Percentiles rank a stretch among this genome's conserved stretches.
Evolutionary conservation across 1,284 basidiomycete species (phyloP).

Genomic region (Taiwanofungus camphoratus): DNA sequence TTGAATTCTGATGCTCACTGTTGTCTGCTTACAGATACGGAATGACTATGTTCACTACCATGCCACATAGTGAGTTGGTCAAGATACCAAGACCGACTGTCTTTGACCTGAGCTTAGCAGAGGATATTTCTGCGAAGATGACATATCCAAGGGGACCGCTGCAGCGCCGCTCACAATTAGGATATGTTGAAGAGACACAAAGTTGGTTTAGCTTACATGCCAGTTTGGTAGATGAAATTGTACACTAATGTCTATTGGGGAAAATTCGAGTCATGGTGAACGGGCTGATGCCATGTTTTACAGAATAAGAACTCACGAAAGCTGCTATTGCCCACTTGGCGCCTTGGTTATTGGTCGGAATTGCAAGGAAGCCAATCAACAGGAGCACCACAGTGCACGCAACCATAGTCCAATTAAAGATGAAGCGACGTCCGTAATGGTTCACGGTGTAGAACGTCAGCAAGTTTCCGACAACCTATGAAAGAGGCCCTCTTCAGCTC

Average conservation of each 20-base stretch:
- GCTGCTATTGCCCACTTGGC: conserved; percentile 9
- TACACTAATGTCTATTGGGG: conserved; percentile 7
- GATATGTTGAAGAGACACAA: background rate
- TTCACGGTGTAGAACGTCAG: conserved; percentile 11
- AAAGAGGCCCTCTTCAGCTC: background rate
- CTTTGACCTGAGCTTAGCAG: conserved; percentile 10
- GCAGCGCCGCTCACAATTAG: background rate
- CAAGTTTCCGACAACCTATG: conserved; percentile 10
- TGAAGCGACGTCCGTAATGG: conserved; percentile 7
- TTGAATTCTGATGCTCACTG: background rate
- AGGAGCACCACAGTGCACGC: conserved; percentile 7
- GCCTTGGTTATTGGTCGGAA: conserved; percentile 4
- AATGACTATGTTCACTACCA: conserved; percentile 10
- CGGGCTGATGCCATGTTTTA: too few species aligned
- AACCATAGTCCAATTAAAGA: conserved; percentile 10
- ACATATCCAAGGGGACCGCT: conserved; percentile 12
- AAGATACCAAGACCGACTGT: conserved; percentile 11
- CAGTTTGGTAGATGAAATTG: conserved; percentile 11
- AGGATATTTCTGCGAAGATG: conserved; percentile 10
- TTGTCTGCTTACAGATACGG: conserved; percentile 8
- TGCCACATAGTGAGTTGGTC: conserved; percentile 10
- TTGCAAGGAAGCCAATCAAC: conserved; percentile 10
- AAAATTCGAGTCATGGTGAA: too few species aligned
- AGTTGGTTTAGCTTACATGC: conserved; percentile 2
- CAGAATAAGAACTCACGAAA: conserved; percentile 5